A percentile compares a stretch with the other conserved stretches of the same genome.
Evolutionary conservation across 2,329 filamentous ascomycete species (phyloP).

Genomic region (Trichoderma harzianum): DNA sequence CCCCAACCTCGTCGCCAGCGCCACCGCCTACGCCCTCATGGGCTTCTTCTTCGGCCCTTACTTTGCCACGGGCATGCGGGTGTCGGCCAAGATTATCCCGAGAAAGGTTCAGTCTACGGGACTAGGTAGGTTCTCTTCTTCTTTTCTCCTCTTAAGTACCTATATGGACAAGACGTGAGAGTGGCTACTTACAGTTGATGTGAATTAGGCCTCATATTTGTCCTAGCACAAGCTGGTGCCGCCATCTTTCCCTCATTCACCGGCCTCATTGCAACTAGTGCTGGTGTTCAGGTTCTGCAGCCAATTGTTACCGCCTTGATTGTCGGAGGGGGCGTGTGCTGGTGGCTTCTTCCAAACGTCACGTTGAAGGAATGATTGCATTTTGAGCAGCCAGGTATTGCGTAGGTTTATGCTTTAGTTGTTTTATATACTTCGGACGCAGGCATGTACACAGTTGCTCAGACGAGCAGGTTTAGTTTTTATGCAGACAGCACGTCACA

Average conservation of each 20-base stretch:
- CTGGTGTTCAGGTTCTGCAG: constrained; percentile 50
- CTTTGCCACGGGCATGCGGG: constrained; percentile 72
- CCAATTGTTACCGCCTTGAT: constrained; percentile 4
- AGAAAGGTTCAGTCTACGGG: constrained; percentile 58
- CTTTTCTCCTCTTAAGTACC: neutral
- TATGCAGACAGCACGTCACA: neutral
- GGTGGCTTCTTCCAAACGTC: constrained; percentile 17
- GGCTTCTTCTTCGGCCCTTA: constrained; percentile 80
- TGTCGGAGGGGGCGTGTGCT: constrained; percentile 11
- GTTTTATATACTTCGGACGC: neutral
- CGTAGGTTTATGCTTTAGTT: neutral
- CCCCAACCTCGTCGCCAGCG: constrained; percentile 70
- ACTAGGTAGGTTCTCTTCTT: constrained; percentile 52
- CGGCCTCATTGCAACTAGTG: constrained; percentile 60
- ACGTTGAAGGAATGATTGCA: neutral
- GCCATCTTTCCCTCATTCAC: constrained; percentile 66
- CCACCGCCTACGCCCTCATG: constrained; percentile 65
- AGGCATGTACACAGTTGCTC: neutral
- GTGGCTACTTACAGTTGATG: constrained; percentile 29
- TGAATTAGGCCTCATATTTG: constrained; percentile 72
- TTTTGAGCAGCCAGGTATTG: neutral
- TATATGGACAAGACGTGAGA: neutral
- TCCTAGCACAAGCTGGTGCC: constrained; percentile 71
- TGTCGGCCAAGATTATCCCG: constrained; percentile 70
- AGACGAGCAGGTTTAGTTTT: neutral